Evolutionary conservation across 208 protist species (phyloP).

Genomic region (Trypanosoma congolense): DNA sequence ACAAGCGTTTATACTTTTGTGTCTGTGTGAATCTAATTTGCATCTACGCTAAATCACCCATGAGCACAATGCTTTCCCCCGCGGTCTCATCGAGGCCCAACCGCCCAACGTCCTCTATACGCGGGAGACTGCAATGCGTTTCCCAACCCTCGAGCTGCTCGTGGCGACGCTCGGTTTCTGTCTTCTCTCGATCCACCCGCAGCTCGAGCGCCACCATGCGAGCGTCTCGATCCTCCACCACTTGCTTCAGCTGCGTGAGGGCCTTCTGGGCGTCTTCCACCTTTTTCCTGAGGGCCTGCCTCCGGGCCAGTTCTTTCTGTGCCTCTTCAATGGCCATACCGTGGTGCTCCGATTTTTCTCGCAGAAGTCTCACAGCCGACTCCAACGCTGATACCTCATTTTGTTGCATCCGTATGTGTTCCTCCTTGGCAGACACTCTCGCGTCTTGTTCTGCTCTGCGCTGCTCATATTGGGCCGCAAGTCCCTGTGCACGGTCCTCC

Average conservation of each 20-base stretch:
- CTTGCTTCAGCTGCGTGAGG: slow-evolving; percentile 58
- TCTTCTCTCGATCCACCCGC: slow-evolving; percentile 45
- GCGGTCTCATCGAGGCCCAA: slow-evolving; percentile 54
- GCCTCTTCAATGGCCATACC: too few species aligned
- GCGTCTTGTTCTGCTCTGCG: slow-evolving; percentile 64
- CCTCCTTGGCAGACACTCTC: slow-evolving; percentile 61
- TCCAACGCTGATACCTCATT: slow-evolving; percentile 41
- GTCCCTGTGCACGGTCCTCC: slow-evolving; percentile 51
- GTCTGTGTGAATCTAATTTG: neutral
- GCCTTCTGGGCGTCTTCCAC: too few species aligned
- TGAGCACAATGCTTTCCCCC: slow-evolving; percentile 75
- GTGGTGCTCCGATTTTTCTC: too few species aligned
- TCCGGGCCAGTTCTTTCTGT: too few species aligned
- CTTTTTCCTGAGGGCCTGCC: too few species aligned
- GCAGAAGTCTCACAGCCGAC: too few species aligned
- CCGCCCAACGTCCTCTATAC: slow-evolving; percentile 34
- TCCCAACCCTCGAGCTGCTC: slow-evolving; percentile 41
- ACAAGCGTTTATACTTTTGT: too few species aligned
- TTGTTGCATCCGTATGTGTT: slow-evolving; percentile 40
- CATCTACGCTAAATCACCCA: slow-evolving; percentile 50
- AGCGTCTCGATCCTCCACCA: slow-evolving; percentile 72
- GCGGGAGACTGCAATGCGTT: slow-evolving; percentile 44
- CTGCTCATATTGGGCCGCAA: slow-evolving; percentile 37
- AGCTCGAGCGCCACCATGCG: slow-evolving; percentile 67
- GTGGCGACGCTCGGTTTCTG: slow-evolving; percentile 66